Base-by-base conservation (phyloP, 768 basidiomycete species). In the Mycena rosella region DNA sequence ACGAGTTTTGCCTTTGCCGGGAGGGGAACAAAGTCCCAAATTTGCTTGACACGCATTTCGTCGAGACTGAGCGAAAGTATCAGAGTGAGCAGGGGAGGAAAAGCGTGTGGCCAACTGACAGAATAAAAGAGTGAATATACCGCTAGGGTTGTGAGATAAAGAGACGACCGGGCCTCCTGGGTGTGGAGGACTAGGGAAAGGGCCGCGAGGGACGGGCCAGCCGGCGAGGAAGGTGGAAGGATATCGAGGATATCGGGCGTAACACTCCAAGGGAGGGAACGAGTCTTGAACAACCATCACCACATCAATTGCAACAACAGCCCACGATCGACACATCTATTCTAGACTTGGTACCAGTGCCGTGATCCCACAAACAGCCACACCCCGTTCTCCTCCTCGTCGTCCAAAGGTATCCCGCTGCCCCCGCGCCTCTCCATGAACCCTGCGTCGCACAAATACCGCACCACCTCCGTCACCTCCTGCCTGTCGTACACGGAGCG, bases 401-500 rank as follows among this genome's bases (percentile, higher is more conserved):
- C 85, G 62, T 87, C 85, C 24, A 87, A 78, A 24, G 80, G 82
- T 68, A 73, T 60, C 51, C 61, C 22, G 13, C n/a, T n/a, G n/a
- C 69, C 73, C 26, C 74, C 72, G 73, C 77, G 36, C 65, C 70
- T 51, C 80, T 78, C 68, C 78, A 91, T 62, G 63, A 82, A 85
- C 11, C 87, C 85, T 32, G 88, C 87, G n/a, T 84, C 83, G 24
- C 78, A 74, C 55, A 95, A 77, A 60, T 84, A 84, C 17, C 79
- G 77, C 51, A 93, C 74, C 24, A 91, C 66, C n/a, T 94, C 93
- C 53, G 83, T 78, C 27, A 92, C 79, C 74, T 95, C 94, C 69
- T 91, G 91, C 61, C 89, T 83, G 74, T 95, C 93, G 70, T 94
- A 95, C 24, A 91, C 87, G 18, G 86, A 80, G 68, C 89, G 83